Evolutionary conservation across 2,329 filamentous ascomycete genomes (phyloP), one percentile per base, ranked within the genome.

Genomic region (Phialophora tarda): DNA sequence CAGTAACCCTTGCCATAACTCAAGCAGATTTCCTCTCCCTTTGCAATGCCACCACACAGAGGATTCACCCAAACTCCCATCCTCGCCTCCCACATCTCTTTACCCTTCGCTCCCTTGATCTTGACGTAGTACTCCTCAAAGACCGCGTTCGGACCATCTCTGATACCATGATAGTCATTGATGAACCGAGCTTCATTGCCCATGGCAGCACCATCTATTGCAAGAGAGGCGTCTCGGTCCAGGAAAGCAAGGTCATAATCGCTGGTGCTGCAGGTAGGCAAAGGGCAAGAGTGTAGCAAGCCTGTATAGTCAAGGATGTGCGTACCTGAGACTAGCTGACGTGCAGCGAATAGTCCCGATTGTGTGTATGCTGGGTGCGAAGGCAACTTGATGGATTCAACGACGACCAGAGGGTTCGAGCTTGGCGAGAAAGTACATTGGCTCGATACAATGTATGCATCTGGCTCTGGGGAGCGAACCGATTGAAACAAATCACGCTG

Each of bases 1-100:
- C 82, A 83, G 63, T 83, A 83, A 0, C 81, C 81, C 71, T 84
- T 84, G 32, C 83, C 83, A 71, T 85, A 85, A 70, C 78, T 83
- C n/a, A 85, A 77, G 30, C 84, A 74, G 51, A 85, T 80, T 74
- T 85, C 83, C 64, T 83, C 77, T 1, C 82, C 82, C 64, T 78
- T 81, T 24, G 71, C 73, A 51, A 85, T 77, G 12, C 62, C 64
- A 28, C 76, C 77, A 7, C 83, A 82, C 12, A 78, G 78, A 30
- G 76, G 77, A 54, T 84, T 72, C 14, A 84, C 83, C 70, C 82
- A 85, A 4, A 85, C 80, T 2, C 80, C 83, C 30, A 85, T 80
- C 51, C 81, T 74, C 64, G 79, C 78, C 74, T 84, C 83, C 60
- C 60, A 56, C 34, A 41, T 21, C 24, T 48, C 34, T 28, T 41